These are phyloP conservation scores for Aspergillus nidulans DNA, from an alignment of 495 filamentous ascomycete genomes.

Conservation along the genomic window DNA sequence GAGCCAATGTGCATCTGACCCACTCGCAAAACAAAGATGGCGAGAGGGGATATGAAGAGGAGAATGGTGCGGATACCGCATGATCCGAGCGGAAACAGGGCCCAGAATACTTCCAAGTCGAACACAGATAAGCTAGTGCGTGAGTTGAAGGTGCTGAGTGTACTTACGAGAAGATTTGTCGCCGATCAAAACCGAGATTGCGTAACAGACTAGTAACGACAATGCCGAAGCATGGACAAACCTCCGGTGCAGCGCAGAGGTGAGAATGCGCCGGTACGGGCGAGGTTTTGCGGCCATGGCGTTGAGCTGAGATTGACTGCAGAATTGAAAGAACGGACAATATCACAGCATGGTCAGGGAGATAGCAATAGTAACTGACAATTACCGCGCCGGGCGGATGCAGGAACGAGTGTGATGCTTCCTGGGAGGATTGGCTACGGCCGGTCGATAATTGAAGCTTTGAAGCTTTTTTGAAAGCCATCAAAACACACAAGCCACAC, in stretches of 20 bases:
- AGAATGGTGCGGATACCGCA: constrained; percentile 68
- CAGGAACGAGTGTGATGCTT: neutral
- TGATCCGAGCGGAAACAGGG: constrained; percentile 76
- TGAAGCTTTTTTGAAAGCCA: constrained; percentile 29
- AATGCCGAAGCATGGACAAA: constrained; percentile 71
- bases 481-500: constrained; percentile 42
- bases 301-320: constrained; percentile 26
- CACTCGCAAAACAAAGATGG: constrained; percentile 78
- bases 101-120: constrained; percentile 62
- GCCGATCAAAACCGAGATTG: constrained; percentile 65
- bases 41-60: constrained; percentile 62
- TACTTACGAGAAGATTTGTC: constrained; percentile 64
- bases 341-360: constrained; percentile 36
- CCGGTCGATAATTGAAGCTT: constrained; percentile 4
- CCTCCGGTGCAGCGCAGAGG: constrained; percentile 79
- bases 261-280: constrained; percentile 84
- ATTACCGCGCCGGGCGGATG: constrained; percentile 1
- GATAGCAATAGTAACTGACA: constrained; percentile 9
- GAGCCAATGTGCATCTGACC: constrained; percentile 68
- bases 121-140: constrained; percentile 9
- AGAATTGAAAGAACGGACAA: constrained; percentile 11
- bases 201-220: constrained; percentile 65
- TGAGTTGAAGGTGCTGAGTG: neutral
- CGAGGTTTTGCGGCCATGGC: constrained; percentile 47
- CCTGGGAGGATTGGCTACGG: constrained; percentile 11